Evolutionary conservation across 2,329 filamentous ascomycete species (phyloP).

Genomic region (Botryotinia globosa): DNA sequence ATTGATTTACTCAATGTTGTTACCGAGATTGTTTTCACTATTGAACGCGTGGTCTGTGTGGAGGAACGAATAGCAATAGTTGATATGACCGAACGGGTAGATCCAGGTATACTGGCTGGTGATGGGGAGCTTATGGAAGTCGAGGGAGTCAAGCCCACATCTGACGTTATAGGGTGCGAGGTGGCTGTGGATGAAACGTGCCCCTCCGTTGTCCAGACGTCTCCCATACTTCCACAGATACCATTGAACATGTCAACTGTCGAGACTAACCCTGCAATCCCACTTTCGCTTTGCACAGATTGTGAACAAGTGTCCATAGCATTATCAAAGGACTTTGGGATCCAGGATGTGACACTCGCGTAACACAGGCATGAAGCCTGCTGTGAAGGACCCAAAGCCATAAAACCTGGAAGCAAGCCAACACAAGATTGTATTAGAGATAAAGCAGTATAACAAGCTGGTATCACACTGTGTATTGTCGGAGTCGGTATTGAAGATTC

Average conservation of each 20-base stretch:
- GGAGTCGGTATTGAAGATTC: background rate
- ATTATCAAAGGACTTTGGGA: conserved; percentile 15
- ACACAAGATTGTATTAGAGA: conserved; percentile 6
- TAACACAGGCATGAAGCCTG: conserved; percentile 20
- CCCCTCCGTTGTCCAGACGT: conserved; percentile 17
- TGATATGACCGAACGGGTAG: background rate
- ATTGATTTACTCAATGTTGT: background rate
- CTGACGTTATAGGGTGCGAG: background rate
- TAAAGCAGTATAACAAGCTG: background rate
- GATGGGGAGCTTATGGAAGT: background rate
- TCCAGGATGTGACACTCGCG: conserved; percentile 9
- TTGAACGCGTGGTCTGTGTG: background rate
- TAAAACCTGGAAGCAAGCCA: background rate
- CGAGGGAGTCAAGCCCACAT: background rate
- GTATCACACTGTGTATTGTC: background rate
- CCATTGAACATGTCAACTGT: background rate
- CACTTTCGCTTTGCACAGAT: background rate
- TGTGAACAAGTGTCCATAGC: background rate
- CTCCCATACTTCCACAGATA: conserved; percentile 27
- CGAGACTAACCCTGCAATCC: background rate
- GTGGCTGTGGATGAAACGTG: background rate
- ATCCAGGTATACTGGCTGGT: background rate
- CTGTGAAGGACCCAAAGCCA: background rate
- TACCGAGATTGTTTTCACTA: background rate
- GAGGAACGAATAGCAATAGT: background rate